phyloP scores from a whole-genome alignment of 129 eudicot species.

The Calendula officinalis region DNA sequence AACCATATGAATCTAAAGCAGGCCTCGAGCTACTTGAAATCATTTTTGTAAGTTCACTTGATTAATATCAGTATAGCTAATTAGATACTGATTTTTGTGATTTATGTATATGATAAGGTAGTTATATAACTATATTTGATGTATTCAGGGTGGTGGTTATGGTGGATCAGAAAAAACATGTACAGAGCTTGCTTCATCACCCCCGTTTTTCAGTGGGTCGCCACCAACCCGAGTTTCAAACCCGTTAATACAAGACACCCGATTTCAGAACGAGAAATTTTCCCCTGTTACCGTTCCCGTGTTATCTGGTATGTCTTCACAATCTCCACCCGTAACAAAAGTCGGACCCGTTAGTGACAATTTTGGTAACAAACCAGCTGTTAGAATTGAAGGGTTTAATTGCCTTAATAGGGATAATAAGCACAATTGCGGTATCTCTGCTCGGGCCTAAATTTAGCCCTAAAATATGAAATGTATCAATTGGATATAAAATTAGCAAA shows the following conservation, averaged over 20 bases:
- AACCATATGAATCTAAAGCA: slow-evolving; percentile 67
- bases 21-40: slow-evolving; percentile 80
- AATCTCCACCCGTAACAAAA: slow-evolving; percentile 49
- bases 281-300: slow-evolving; percentile 46
- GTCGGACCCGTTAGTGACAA: slow-evolving; percentile 56
- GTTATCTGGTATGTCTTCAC: slow-evolving; percentile 36
- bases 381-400: slow-evolving; percentile 84
- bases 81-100: neutral
- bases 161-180: slow-evolving; percentile 40
- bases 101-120: neutral
- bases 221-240: slow-evolving; percentile 95
- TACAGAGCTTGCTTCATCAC: slow-evolving; percentile 58
- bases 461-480: slow-evolving; percentile 1
- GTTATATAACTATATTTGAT: neutral
- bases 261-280: slow-evolving; percentile 55
- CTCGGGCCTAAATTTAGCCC: slow-evolving; percentile 54
- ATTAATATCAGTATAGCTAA: neutral
- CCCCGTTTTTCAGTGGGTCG: slow-evolving; percentile 88
- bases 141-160: slow-evolving; percentile 50
- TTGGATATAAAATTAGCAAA: slow-evolving; percentile 28
- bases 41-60: slow-evolving; percentile 36
- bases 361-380: slow-evolving; percentile 85
- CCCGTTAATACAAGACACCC: slow-evolving; percentile 81
- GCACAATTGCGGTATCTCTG: slow-evolving; percentile 71
- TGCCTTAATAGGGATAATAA: slow-evolving; percentile 60